A percentile compares a stretch with the other conserved stretches of the same genome.
Conservation (phyloP, 2,329 filamentous ascomycete genomes). For the Neonectria sp. region DNA sequence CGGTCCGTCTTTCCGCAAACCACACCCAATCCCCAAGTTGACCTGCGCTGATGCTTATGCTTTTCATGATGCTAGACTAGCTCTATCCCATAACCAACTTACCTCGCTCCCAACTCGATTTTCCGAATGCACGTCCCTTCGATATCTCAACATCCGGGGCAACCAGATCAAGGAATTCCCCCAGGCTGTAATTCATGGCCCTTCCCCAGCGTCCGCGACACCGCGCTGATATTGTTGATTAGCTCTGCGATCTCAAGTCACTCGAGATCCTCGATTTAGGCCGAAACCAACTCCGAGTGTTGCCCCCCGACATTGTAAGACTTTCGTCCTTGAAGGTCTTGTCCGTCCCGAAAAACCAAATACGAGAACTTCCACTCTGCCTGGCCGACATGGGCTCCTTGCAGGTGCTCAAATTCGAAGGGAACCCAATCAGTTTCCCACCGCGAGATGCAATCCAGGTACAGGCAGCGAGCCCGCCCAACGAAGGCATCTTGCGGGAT, state of each 20-base stretch:
- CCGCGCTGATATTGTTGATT: constrained; percentile 42
- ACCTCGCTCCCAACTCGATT: constrained; percentile 79
- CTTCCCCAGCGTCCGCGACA: constrained; percentile 33
- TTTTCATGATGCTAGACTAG: constrained; percentile 68
- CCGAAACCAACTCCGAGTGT: constrained; percentile 83
- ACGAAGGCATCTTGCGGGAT: constrained; percentile 68
- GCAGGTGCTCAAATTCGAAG: constrained; percentile 90
- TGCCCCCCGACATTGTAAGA: constrained; percentile 85
- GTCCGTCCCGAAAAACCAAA: constrained; percentile 88
- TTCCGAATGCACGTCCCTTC: constrained; percentile 81
- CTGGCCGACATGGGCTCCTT: constrained; percentile 92
- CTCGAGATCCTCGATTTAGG: constrained; percentile 95
- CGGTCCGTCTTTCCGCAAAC: constrained; percentile 63
- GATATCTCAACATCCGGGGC: constrained; percentile 85
- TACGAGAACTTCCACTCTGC: constrained; percentile 86
- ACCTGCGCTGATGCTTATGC: constrained; percentile 31
- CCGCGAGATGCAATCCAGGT: constrained; percentile 78
- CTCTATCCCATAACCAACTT: constrained; percentile 85
- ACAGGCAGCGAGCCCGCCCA: constrained; percentile 68
- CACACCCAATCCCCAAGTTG: constrained; percentile 9
- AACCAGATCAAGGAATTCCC: constrained; percentile 79
- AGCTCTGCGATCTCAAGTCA: constrained; percentile 89
- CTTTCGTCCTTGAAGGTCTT: constrained; percentile 91
- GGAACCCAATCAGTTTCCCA: constrained; percentile 88
- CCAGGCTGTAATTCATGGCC: constrained; percentile 61